Conservation (phyloP, 2,329 filamentous ascomycete species). For the Aspergillus neoniger region DNA sequence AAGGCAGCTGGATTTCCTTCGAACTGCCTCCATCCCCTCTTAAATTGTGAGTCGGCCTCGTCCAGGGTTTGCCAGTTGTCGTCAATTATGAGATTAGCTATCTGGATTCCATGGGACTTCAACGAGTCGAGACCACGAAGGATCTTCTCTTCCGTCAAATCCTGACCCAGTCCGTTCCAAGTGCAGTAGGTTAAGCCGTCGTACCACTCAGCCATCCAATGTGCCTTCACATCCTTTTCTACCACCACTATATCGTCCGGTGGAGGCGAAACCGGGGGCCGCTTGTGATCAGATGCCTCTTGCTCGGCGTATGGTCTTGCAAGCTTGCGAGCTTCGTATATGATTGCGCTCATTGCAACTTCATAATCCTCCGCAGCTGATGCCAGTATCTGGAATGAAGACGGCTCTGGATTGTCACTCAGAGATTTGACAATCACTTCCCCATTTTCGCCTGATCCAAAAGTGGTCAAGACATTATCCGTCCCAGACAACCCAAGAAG, state of each 20-base stretch:
- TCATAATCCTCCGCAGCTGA: slow-evolving; percentile 74
- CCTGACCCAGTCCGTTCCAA: slow-evolving; percentile 89
- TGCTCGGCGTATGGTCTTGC: slow-evolving; percentile 42
- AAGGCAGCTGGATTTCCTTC: slow-evolving; percentile 81
- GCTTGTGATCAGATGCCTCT: slow-evolving; percentile 10
- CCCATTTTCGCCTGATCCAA: slow-evolving; percentile 66
- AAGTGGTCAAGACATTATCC: slow-evolving; percentile 67
- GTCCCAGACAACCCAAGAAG: slow-evolving; percentile 76
- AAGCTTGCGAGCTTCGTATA: slow-evolving; percentile 81
- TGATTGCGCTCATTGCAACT: slow-evolving; percentile 72
- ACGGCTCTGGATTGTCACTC: slow-evolving; percentile 65
- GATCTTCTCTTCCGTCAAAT: slow-evolving; percentile 78
- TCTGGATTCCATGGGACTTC: slow-evolving; percentile 69
- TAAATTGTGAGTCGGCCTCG: slow-evolving; percentile 54
- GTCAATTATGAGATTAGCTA: slow-evolving; percentile 89
- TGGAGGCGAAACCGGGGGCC: slow-evolving; percentile 32
- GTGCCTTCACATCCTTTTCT: slow-evolving; percentile 44
- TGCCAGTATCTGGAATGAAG: slow-evolving; percentile 65
- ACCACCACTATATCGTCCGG: slow-evolving; percentile 46
- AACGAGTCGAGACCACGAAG: slow-evolving; percentile 72
- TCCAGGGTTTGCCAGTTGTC: slow-evolving; percentile 91
- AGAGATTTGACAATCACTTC: slow-evolving; percentile 68
- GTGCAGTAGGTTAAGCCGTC: slow-evolving; percentile 94
- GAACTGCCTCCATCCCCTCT: slow-evolving; percentile 72
- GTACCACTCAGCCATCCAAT: slow-evolving; percentile 85